Evolutionary conservation across 306 rosid species (phyloP).

Genomic region (Ormosia emarginata): DNA sequence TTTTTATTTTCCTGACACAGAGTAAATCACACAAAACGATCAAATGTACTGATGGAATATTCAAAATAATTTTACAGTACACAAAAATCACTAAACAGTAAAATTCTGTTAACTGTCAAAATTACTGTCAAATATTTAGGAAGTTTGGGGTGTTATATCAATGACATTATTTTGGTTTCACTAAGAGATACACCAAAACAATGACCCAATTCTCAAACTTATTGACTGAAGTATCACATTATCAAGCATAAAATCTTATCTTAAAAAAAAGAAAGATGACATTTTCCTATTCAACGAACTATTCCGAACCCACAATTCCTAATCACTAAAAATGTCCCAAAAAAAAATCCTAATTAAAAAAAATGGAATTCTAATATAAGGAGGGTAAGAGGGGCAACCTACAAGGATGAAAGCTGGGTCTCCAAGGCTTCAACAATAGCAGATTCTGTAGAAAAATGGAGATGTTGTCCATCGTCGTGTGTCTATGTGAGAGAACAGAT

Average conservation of each 20-base stretch:
- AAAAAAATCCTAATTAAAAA: not conserved
- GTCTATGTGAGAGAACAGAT: too few relatives aligned
- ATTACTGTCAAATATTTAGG: too few relatives aligned
- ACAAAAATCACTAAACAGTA: too few relatives aligned
- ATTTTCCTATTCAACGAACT: not conserved
- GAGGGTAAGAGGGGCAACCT: constrained; percentile 37
- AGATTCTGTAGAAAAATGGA: too few relatives aligned
- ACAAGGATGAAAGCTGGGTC: constrained; percentile 74
- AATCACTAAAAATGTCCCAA: not conserved
- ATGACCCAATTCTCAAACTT: not conserved
- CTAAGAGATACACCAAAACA: not conserved
- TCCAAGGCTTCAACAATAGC: constrained; percentile 56
- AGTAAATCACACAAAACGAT: too few relatives aligned
- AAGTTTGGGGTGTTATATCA: too few relatives aligned
- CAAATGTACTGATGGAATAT: too few relatives aligned
- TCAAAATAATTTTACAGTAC: too few relatives aligned
- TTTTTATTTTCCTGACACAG: too few relatives aligned
- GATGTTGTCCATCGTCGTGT: too few relatives aligned
- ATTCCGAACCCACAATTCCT: not conserved
- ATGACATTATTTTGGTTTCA: not conserved
- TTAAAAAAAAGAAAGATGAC: not conserved
- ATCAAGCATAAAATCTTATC: not conserved
- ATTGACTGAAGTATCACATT: not conserved
- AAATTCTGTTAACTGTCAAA: too few relatives aligned
- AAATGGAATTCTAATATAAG: not conserved